These are phyloP conservation scores for Phytophthora foliorum DNA, from an alignment of 352 stramenopile species.

Conservation along the genomic window DNA sequence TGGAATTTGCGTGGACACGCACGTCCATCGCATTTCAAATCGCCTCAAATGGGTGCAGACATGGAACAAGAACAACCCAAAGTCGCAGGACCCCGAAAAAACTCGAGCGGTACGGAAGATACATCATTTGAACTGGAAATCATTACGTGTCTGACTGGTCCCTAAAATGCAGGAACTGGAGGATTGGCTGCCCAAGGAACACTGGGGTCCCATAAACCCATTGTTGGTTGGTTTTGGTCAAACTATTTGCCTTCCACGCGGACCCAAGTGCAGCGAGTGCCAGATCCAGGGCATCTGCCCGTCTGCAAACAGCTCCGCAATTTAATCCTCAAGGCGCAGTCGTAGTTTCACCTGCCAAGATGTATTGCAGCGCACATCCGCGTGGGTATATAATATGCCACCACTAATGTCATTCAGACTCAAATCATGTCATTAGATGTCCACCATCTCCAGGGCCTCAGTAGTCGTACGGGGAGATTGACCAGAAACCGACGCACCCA, in stretches of 20 bases:
- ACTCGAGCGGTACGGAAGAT: constrained; percentile 72
- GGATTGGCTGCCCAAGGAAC: constrained; percentile 92
- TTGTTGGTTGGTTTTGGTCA: constrained; percentile 97
- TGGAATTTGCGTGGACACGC: constrained; percentile 97
- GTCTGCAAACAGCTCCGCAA: constrained; percentile 55
- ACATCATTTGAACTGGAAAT: background rate
- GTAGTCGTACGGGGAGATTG: background rate
- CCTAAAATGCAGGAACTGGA: constrained; percentile 84
- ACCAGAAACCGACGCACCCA: background rate
- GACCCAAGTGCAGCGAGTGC: constrained; percentile 81
- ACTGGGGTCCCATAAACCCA: constrained; percentile 94
- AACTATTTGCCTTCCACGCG: constrained; percentile 85
- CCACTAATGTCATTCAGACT: background rate
- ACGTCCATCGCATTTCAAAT: constrained; percentile 98
- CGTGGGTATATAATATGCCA: too few relatives aligned
- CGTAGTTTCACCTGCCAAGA: background rate
- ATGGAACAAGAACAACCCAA: constrained; percentile 86
- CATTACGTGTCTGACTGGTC: constrained; percentile 4
- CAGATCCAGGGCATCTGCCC: constrained; percentile 76
- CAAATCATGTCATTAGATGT: constrained; percentile 23
- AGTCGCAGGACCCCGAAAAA: constrained; percentile 92
- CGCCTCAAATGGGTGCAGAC: constrained; percentile 94
- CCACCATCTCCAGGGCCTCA: constrained; percentile 26
- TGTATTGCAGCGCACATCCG: too few relatives aligned
- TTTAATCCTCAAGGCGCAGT: constrained; percentile 17